phyloP scores from a whole-genome alignment of 2,329 filamentous ascomycete genomes.

The Penicillium oxalicum region DNA sequence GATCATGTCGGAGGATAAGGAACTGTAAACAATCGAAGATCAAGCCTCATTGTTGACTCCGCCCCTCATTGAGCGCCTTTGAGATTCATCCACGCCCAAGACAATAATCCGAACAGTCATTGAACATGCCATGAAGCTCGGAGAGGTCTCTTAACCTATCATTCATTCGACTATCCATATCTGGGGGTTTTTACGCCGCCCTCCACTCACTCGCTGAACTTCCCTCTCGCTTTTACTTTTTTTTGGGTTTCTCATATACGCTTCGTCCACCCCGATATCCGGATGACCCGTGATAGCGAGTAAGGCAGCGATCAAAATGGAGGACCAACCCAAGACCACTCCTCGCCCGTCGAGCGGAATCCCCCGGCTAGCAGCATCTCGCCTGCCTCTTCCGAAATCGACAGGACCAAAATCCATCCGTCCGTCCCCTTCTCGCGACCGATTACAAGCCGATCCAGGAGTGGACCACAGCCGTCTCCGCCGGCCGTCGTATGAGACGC shows the following conservation, averaged over 20 bases:
- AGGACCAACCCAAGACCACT: slow-evolving; percentile 27
- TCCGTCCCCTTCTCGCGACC: slow-evolving; percentile 45
- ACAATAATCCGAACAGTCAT: no score
- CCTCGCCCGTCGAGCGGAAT: slow-evolving; percentile 35
- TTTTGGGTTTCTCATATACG: slow-evolving; percentile 4
- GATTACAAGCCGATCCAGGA: slow-evolving; percentile 38
- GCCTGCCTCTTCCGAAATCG: slow-evolving; percentile 47
- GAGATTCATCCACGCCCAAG: no score
- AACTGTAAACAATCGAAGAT: slow-evolving; percentile 14
- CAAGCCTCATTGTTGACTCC: no score
- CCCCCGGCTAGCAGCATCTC: slow-evolving; percentile 45
- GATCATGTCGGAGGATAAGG: slow-evolving; percentile 6
- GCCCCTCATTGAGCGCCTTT: no score
- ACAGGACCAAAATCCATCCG: slow-evolving; percentile 39
- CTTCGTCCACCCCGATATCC: slow-evolving; percentile 3
- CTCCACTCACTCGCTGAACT: no score
- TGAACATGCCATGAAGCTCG: no score
- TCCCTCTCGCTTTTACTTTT: no score
- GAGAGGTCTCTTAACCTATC: no score
- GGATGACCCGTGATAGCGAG: background rate
- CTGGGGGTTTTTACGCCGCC: no score
- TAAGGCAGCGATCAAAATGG: slow-evolving; percentile 24
- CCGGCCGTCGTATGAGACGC: slow-evolving; percentile 34
- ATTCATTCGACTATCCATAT: no score
- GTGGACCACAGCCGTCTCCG: slow-evolving; percentile 34